Evolutionary conservation across 2,329 filamentous ascomycete genomes (phyloP), one percentile per base, ranked within the genome.

Genomic region (Albifimbria verrucaria): DNA sequence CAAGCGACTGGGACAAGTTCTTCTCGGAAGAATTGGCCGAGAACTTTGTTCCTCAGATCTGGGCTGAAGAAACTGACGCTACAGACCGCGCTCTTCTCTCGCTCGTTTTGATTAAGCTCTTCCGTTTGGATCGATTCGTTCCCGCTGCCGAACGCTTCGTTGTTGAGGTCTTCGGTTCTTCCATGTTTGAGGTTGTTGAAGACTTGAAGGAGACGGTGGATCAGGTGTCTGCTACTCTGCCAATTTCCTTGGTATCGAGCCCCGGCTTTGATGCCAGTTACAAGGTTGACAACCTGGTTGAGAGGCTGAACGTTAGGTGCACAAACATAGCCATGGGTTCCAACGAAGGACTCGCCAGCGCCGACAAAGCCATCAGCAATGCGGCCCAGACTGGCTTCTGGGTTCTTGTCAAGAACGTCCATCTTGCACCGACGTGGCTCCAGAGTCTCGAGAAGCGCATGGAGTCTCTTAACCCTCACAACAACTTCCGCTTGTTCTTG

Each of bases 311-410:
- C 54, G 87, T 90, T 49, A 86, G 83, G 51, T 99, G 94, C 75
- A 92, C 92, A 54, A 97, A 97, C 71, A 97, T 99, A 66, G 95
- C 95, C 63, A 99, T 99, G 94, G 94, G 94, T 66, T 97, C 94
- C 45, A 95, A 95, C 65, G 94, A 99, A 77, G 90, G 92, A 68
- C 79, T 95, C 18, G 86, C 92, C 53, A 94, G 87, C 57, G 94
- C 94, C 18, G 94, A 99, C 78, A 96, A 96, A 73, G 94, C 95
- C 25, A 92, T 99, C 66, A 89, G 85, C 72, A 91, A 92, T 63
- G 94, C 94, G 10, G 93, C 94, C 5, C 90, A 95, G 53, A 89
- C 87, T 17, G 94, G 94, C 60, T 91, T 87, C 23, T 99, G 94
- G 94, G 95, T 99, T 10, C 81, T 99, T 56, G 87, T 99, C 80